Conservation (phyloP, 352 stramenopile genomes). For the Pythium guiyangense region DNA sequence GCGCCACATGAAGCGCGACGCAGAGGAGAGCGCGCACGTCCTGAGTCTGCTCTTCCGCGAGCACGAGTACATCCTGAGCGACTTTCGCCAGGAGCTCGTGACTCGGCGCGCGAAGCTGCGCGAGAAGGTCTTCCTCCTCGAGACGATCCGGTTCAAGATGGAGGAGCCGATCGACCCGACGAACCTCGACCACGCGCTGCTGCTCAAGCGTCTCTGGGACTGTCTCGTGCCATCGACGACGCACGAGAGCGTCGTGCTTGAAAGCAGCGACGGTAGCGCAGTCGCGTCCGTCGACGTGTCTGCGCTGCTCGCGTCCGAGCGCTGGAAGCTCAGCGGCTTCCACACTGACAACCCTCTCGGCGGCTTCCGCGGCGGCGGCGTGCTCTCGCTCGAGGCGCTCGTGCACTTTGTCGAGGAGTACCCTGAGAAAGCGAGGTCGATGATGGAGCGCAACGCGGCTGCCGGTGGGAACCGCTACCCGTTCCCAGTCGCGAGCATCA, state of each 20-base stretch:
- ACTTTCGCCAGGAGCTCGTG: constrained; percentile 61
- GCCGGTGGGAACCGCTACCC: constrained; percentile 74
- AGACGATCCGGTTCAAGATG: constrained; percentile 69
- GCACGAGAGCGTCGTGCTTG: constrained; percentile 14
- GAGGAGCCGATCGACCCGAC: constrained; percentile 56
- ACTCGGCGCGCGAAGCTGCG: constrained; percentile 35
- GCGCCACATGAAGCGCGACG: constrained; percentile 52
- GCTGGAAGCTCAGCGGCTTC: constrained; percentile 71
- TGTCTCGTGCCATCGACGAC: constrained; percentile 30
- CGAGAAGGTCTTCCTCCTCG: constrained; percentile 61
- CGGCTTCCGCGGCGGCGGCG: constrained; percentile 68
- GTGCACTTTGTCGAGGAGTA: constrained; percentile 79
- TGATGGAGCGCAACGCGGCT: constrained; percentile 74
- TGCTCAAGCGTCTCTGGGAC: constrained; percentile 74
- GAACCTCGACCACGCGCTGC: constrained; percentile 40
- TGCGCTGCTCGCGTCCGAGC: constrained; percentile 50
- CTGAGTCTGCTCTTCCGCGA: constrained; percentile 61
- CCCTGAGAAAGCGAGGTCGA: constrained; percentile 60
- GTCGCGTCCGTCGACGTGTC: constrained; percentile 29
- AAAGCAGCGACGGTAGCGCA: constrained; percentile 14
- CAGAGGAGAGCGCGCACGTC: constrained; percentile 62
- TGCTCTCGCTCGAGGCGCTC: constrained; percentile 69
- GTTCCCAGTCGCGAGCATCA: constrained; percentile 81
- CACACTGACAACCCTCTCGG: constrained; percentile 77
- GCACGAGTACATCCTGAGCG: constrained; percentile 42